Evolutionary conservation across 106 monocot genomes (phyloP), one percentile per base, ranked within the genome.

Genomic region (Platanthera guangdongensis): DNA sequence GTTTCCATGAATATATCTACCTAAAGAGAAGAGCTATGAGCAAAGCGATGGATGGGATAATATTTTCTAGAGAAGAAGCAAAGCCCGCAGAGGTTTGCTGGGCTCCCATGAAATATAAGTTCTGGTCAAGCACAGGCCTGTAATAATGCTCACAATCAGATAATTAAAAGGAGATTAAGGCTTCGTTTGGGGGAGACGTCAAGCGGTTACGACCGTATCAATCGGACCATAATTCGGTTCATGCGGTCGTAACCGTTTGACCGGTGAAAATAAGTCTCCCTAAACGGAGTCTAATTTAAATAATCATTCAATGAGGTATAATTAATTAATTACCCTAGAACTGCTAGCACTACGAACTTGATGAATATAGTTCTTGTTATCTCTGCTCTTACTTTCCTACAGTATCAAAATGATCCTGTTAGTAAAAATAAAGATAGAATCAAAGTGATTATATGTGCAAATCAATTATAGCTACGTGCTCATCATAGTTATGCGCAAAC

Each of bases 121-220:
- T 91, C 62, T 91, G 91, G 69, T 91, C 93, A 77, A 97, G 87
- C 14, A 93, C 93, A 9, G 96, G 96, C 82, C 96, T 95, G 84
- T 0, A 8, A 39, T 25, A 68, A 70, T 46, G 25, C 9, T 3
- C 10, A 30, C 4, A 65, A 19, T 65, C 32, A 10, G 65, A 25
- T 65, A 65, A 70, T 5, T 16, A 15, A 48, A 48, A 15, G 13
- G 22, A 70, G 47, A 15, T 70, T 32, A 39, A 25, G 25, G 25
- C 25, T 25, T 25, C 25, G 0, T 25, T 25, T 25, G 25, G 25
- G 25, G 25, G 25, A 25, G 25, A 25, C 25, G 25, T 25, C 25
- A 25, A 25, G 25, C 25, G 25, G 25, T 25, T 25, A 25, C 25
- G 0, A 25, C 0, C 25, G 25, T 0, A 25, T 25, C 0, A 0